Percentiles rank a stretch among this genome's conserved stretches.
Conservation (phyloP, 2,329 filamentous ascomycete species). For the Sphaerulina vaccinii region DNA sequence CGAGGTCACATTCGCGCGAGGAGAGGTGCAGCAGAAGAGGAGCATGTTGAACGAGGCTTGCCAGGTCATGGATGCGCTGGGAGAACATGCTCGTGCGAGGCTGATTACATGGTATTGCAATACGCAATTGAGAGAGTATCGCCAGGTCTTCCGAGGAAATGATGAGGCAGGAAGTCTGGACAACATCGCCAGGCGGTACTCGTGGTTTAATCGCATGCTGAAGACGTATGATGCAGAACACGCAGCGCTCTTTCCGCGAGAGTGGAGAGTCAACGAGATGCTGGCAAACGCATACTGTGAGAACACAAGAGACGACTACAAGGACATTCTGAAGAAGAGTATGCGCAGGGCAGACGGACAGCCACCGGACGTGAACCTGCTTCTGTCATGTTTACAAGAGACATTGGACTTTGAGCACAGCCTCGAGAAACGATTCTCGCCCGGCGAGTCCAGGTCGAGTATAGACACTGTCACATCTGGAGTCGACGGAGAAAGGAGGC, state of each 20-base stretch:
- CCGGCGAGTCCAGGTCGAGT: conserved; percentile 62
- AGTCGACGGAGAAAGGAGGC: conserved; percentile 62
- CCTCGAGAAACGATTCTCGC: conserved; percentile 79
- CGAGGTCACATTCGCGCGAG: conserved; percentile 88
- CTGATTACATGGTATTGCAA: conserved; percentile 98
- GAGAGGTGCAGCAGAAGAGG: conserved; percentile 70
- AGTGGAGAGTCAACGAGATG: conserved; percentile 88
- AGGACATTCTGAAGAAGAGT: conserved; percentile 82
- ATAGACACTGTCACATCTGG: conserved; percentile 82
- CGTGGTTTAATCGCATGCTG: conserved; percentile 94
- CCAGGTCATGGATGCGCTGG: conserved; percentile 89
- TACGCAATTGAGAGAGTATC: conserved; percentile 90
- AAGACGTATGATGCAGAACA: conserved; percentile 96
- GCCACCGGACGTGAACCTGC: conserved; percentile 82
- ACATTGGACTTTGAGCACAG: conserved; percentile 96
- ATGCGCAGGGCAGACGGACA: conserved; percentile 75
- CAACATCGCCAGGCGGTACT: conserved; percentile 91
- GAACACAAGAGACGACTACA: conserved; percentile 92
- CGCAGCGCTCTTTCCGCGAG: conserved; percentile 76
- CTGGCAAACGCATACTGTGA: conserved; percentile 92
- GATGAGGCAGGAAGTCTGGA: conserved; percentile 95
- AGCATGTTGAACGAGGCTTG: conserved; percentile 81
- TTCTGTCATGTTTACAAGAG: conserved; percentile 87
- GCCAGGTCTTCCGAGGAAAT: conserved; percentile 91
- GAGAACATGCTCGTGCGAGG: conserved; percentile 77